Evolutionary conservation across 441 rosid species (phyloP).

Genomic region (Pelargonium australe): DNA sequence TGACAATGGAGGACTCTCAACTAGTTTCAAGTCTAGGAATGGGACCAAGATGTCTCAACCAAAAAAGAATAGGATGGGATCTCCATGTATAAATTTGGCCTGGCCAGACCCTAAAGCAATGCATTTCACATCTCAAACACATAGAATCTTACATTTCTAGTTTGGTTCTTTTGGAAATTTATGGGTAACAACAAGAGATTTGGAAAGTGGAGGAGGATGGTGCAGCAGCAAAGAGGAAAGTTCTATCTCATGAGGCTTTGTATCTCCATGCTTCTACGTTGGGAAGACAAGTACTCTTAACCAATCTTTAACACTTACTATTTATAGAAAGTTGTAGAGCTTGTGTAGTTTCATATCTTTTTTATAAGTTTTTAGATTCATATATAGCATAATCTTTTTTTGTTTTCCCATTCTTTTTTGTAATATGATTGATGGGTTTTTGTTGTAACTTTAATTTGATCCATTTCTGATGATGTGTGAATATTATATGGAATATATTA

Average conservation of each 20-base stretch:
- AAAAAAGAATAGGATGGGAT: not conserved
- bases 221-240: slow-evolving; percentile 15
- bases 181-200: not conserved
- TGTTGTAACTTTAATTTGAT: no score
- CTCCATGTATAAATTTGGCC: not conserved
- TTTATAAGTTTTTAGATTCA: no score
- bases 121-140: not conserved
- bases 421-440: no score
- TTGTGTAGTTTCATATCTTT: no score
- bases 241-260: slow-evolving; percentile 17
- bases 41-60: not conserved
- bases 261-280: slow-evolving; percentile 14
- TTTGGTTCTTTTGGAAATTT: not conserved
- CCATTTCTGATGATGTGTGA: no score
- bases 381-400: no score
- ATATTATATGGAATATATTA: no score
- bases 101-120: not conserved
- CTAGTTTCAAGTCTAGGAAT: not conserved
- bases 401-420: no score
- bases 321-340: no score
- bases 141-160: no score
- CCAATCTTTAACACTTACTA: no score
- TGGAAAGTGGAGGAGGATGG: slow-evolving; percentile 19
- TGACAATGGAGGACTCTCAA: no score
- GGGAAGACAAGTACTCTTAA: slow-evolving; percentile 16